phyloP scores from a whole-genome alignment of 2,329 filamentous ascomycete genomes.

The Cordyceps cicadae region DNA sequence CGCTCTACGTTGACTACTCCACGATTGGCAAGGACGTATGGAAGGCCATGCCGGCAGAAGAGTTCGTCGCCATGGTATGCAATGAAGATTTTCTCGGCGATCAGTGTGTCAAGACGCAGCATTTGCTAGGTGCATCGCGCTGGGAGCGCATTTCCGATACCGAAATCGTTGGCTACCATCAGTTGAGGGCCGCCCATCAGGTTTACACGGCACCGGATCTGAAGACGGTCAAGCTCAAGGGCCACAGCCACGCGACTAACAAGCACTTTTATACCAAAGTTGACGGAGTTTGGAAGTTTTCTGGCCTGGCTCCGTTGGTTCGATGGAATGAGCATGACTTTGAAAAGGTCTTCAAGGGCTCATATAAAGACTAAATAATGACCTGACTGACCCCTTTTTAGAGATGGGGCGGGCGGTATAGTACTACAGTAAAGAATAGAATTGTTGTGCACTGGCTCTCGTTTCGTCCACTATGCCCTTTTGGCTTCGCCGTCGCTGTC shows the following conservation, averaged over 20 bases:
- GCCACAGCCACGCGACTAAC: conserved; percentile 51
- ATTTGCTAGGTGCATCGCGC: conserved; percentile 53
- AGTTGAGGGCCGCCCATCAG: conserved; percentile 55
- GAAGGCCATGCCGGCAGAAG: conserved; percentile 52
- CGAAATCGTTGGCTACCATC: conserved; percentile 51
- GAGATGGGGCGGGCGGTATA: no score
- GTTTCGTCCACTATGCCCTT: no score
- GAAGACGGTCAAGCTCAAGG: conserved; percentile 41
- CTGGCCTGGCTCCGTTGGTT: conserved; percentile 46
- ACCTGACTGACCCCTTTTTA: no score
- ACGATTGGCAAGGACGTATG: conserved; percentile 24
- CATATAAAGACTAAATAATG: neutral
- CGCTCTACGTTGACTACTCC: neutral
- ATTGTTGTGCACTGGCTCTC: no score
- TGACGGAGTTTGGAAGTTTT: conserved; percentile 54
- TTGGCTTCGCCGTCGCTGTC: no score
- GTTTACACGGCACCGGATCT: conserved; percentile 42
- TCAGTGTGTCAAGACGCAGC: conserved; percentile 53
- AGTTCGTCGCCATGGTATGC: conserved; percentile 55
- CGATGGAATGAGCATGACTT: conserved; percentile 51
- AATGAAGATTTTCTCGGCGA: conserved; percentile 48
- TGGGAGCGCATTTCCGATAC: conserved; percentile 50
- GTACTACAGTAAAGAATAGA: no score
- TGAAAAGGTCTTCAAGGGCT: conserved; percentile 39
- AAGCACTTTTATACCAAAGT: conserved; percentile 50